Evolutionary conservation across 2,329 filamentous ascomycete species (phyloP).

Genomic region (Grosmannia penicillata): DNA sequence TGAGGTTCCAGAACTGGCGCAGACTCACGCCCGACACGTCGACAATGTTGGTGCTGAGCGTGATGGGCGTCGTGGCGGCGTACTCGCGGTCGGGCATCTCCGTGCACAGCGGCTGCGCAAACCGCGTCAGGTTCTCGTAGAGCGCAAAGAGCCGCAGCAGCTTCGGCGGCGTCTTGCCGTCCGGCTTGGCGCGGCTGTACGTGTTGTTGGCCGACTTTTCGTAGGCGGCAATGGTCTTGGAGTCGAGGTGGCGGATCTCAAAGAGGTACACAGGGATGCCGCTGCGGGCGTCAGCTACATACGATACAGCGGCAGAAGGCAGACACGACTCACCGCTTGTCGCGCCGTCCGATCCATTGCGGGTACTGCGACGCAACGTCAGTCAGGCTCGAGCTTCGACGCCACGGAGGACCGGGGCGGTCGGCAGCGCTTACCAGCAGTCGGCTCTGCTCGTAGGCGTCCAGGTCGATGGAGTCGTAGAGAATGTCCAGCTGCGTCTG

Average conservation of each 20-base stretch:
- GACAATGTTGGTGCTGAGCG: conserved; percentile 86
- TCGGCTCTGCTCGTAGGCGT: conserved; percentile 68
- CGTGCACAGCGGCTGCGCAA: conserved; percentile 74
- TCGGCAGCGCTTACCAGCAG: conserved; percentile 61
- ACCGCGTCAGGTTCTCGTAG: conserved; percentile 84
- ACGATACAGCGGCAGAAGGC: too few species aligned
- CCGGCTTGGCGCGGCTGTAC: conserved; percentile 45
- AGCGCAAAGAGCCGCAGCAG: conserved; percentile 79
- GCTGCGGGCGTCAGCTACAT: conserved; percentile 25
- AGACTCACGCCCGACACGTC: conserved; percentile 79
- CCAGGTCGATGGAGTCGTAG: conserved; percentile 74
- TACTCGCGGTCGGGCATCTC: conserved; percentile 56
- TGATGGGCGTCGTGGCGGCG: conserved; percentile 64
- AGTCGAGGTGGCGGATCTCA: conserved; percentile 70
- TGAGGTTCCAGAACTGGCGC: conserved; percentile 92
- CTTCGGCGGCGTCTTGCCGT: conserved; percentile 55
- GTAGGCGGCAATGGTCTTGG: conserved; percentile 67
- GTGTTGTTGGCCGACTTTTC: conserved; percentile 49
- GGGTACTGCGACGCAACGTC: conserved; percentile 48
- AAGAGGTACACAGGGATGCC: conserved; percentile 89
- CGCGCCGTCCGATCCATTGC: conserved; percentile 85
- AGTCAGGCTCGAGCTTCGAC: conserved; percentile 3
- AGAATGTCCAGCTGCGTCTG: conserved; percentile 64
- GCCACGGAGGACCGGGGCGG: too few species aligned
- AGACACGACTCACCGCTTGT: conserved; percentile 38